Percentiles rank a stretch among this genome's conserved stretches.
Evolutionary conservation across 2,329 filamentous ascomycete species (phyloP).

Genomic region (Sporothrix euskadiensis): DNA sequence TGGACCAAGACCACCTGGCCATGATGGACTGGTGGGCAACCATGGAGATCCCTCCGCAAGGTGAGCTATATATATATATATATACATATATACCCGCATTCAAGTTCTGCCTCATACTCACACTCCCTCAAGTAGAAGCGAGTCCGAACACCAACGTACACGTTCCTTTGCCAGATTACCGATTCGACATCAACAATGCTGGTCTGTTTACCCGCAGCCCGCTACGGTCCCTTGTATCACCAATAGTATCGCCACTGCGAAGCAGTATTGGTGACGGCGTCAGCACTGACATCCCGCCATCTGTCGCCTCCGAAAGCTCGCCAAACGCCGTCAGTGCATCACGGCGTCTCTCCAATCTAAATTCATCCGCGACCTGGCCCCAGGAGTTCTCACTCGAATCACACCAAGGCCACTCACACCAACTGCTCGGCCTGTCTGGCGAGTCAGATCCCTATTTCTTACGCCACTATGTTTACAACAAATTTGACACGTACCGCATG

Average conservation of each 20-base stretch:
- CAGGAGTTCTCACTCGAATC: conserved; percentile 33
- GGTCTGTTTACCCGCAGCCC: background rate
- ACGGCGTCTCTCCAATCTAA: background rate
- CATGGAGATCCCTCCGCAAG: conserved; percentile 7
- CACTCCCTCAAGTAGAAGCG: background rate
- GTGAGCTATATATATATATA: background rate
- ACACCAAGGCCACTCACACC: conserved; percentile 33
- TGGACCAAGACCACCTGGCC: background rate
- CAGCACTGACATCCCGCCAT: too few species aligned
- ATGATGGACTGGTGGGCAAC: conserved; percentile 23
- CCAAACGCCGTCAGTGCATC: too few species aligned
- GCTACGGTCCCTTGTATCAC: background rate
- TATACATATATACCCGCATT: too few species aligned
- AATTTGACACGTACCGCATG: conserved; percentile 34
- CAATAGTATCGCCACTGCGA: background rate
- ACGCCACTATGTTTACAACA: conserved; percentile 34
- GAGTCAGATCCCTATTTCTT: conserved; percentile 36
- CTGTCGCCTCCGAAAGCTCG: background rate
- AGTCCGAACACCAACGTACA: background rate
- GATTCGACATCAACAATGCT: background rate
- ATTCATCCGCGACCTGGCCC: conserved; percentile 12
- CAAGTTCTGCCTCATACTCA: background rate
- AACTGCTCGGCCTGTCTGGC: conserved; percentile 34
- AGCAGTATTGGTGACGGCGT: background rate
- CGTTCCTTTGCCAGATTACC: background rate